Conservation (phyloP, 805 yeast species). For the Kazachstania africana region DNA sequence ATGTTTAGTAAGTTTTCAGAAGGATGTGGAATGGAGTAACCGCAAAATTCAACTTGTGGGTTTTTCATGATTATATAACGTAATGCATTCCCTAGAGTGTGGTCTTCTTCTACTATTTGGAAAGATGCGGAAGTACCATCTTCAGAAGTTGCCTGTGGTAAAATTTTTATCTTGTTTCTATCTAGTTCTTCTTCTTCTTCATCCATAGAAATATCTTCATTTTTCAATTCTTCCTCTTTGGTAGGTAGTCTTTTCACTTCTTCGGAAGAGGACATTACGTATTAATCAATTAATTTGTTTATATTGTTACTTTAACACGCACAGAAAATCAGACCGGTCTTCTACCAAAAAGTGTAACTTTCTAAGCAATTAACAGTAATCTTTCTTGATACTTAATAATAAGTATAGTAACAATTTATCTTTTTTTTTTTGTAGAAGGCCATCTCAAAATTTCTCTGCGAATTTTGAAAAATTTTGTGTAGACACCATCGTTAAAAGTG, state of each 20-base stretch:
- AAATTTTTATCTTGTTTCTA: slow-evolving; percentile 42
- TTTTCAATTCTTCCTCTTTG: too few relatives aligned
- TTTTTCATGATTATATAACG: slow-evolving; percentile 94
- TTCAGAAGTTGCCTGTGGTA: slow-evolving; percentile 76
- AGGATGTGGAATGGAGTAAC: slow-evolving; percentile 97
- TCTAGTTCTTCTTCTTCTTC: slow-evolving; percentile 33
- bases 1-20: slow-evolving; percentile 81
- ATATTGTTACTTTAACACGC: background rate
- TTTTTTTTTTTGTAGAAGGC: too few relatives aligned
- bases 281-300: too few relatives aligned
- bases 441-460: too few relatives aligned
- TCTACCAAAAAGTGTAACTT: too few relatives aligned
- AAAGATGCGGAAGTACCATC: slow-evolving; percentile 94
- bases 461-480: too few relatives aligned
- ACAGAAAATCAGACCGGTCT: background rate
- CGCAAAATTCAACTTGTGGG: slow-evolving; percentile 96
- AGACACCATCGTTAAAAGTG: too few relatives aligned
- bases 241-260: background rate
- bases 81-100: slow-evolving; percentile 87
- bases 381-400: too few relatives aligned
- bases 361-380: too few relatives aligned
- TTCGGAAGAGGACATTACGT: too few relatives aligned
- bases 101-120: slow-evolving; percentile 89
- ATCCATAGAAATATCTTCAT: slow-evolving; percentile 5
- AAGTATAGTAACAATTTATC: too few relatives aligned